Evolutionary conservation across 345 rosid genomes (phyloP).

Genomic region (Clarkia xantiana): DNA sequence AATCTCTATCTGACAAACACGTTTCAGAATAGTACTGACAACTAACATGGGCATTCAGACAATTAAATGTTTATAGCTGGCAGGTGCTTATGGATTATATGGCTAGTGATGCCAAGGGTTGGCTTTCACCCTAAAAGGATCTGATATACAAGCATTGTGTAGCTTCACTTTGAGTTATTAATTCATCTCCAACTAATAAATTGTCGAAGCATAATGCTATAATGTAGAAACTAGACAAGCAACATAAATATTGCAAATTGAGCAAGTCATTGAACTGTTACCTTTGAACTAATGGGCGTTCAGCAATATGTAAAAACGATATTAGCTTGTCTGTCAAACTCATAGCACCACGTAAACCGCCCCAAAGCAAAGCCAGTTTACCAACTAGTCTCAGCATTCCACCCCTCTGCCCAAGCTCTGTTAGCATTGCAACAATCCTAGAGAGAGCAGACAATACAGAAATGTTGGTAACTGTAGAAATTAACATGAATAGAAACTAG

Average conservation of each 20-base stretch:
- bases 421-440: slow-evolving; percentile 79
- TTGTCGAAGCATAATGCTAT: too few species aligned
- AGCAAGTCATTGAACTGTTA: slow-evolving; percentile 15
- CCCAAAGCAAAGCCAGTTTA: slow-evolving; percentile 97
- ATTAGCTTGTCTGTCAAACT: slow-evolving; percentile 78
- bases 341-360: slow-evolving; percentile 94
- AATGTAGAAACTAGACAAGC: neutral
- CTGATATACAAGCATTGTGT: too few species aligned
- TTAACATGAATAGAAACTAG: neutral
- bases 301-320: slow-evolving; percentile 56
- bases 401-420: slow-evolving; percentile 89
- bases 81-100: too few species aligned
- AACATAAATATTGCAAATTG: slow-evolving; percentile 4
- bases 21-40: too few species aligned
- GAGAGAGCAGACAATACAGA: slow-evolving; percentile 5
- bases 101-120: too few species aligned
- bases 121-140: too few species aligned
- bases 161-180: too few species aligned
- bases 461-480: neutral
- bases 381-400: slow-evolving; percentile 75
- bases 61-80: too few species aligned
- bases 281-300: slow-evolving; percentile 78
- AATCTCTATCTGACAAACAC: too few species aligned
- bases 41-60: too few species aligned
- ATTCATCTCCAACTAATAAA: too few species aligned